Conservation (phyloP, 2,329 filamentous ascomycete genomes). For the Sporothrix brasiliensis region DNA sequence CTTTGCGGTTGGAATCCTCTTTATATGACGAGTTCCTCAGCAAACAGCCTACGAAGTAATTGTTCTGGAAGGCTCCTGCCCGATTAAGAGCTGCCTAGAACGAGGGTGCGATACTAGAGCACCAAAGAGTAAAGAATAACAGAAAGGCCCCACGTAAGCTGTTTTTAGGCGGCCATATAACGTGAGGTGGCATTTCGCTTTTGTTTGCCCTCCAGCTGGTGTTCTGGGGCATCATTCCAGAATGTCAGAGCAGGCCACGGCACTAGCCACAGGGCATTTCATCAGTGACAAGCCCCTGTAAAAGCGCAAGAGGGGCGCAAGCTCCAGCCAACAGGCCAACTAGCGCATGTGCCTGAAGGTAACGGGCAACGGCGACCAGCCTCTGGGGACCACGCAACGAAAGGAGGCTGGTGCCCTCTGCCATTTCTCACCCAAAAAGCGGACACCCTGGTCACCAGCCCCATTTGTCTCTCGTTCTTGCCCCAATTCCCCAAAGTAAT, state of each 20-base stretch:
- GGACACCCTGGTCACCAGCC: conserved; percentile 10
- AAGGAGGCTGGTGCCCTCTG: conserved; percentile 5
- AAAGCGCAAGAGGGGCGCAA: background rate
- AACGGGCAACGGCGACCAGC: conserved; percentile 13
- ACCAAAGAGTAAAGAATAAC: background rate
- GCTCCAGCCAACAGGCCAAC: background rate
- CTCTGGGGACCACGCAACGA: conserved; percentile 14
- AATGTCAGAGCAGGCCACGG: background rate
- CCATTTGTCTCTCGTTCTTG: conserved; percentile 19
- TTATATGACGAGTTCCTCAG: background rate
- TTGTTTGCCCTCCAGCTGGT: conserved; percentile 16
- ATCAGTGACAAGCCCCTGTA: background rate
- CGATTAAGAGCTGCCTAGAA: conserved; percentile 21
- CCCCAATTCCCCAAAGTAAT: background rate
- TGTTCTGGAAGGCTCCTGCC: conserved; percentile 2
- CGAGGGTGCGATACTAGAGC: background rate
- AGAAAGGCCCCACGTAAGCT: conserved; percentile 19
- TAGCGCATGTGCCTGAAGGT: conserved; percentile 17
- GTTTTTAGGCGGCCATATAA: conserved; percentile 19
- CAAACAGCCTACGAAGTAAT: background rate
- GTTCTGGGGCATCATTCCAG: background rate
- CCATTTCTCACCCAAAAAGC: background rate
- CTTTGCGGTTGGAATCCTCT: conserved; percentile 3
- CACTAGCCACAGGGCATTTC: background rate
- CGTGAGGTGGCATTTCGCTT: background rate